A percentile compares a stretch with the other conserved stretches of the same genome.
These are phyloP conservation scores for Teratosphaeria epicoccoides DNA, from an alignment of 2,329 filamentous ascomycete genomes.

Conservation along the genomic window DNA sequence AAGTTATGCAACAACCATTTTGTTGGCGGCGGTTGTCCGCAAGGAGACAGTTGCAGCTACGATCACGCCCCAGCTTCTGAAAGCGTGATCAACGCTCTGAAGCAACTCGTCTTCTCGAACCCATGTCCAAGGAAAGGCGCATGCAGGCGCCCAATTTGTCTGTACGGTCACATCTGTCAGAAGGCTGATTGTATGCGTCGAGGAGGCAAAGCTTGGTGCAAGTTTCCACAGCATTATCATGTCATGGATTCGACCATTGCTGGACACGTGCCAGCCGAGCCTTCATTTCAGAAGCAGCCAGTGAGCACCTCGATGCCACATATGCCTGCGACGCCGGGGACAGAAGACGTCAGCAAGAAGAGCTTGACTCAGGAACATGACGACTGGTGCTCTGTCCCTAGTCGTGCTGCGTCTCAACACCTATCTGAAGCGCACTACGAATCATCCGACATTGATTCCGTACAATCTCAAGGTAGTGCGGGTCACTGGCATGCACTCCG, in stretches of 20 bases:
- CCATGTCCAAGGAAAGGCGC: conserved; percentile 32
- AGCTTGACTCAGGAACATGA: neutral
- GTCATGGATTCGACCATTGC: neutral
- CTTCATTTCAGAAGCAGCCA: neutral
- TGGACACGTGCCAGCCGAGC: neutral
- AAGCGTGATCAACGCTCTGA: conserved; percentile 31
- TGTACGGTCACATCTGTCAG: conserved; percentile 38
- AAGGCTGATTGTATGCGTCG: conserved; percentile 20
- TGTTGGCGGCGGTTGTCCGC: conserved; percentile 23
- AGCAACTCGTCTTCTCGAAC: conserved; percentile 34
- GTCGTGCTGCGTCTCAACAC: neutral
- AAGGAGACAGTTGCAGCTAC: conserved; percentile 32
- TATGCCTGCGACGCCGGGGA: neutral
- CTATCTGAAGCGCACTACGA: neutral
- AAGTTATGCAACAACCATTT: conserved; percentile 44
- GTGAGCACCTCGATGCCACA: neutral
- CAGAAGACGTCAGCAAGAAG: neutral
- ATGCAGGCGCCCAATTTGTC: conserved; percentile 36
- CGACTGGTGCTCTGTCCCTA: neutral
- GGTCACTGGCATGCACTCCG: neutral
- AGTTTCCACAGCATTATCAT: conserved; percentile 5
- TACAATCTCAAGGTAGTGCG: neutral
- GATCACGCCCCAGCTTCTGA: conserved; percentile 37
- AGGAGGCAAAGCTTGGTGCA: conserved; percentile 20
- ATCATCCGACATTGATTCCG: neutral